These are phyloP conservation scores for Juncus effusus DNA, from an alignment of 176 grass and related monocot genomes.

Conservation along the genomic window DNA sequence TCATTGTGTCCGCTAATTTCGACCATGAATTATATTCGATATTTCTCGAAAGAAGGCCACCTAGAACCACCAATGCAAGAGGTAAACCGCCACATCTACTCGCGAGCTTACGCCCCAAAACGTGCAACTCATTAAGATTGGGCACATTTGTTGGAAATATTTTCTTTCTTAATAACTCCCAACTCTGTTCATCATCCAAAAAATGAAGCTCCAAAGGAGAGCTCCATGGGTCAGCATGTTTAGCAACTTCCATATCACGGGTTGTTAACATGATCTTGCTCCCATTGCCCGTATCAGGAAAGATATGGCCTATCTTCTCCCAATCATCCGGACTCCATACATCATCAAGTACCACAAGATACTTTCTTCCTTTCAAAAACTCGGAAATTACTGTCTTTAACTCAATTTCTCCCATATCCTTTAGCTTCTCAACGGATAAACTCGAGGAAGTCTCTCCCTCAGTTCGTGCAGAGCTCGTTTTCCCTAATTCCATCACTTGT, in stretches of 20 bases:
- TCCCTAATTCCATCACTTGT: constrained; percentile 12
- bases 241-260: constrained; percentile 17
- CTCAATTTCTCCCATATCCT: constrained; percentile 16
- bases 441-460: constrained; percentile 22
- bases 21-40: constrained; percentile 13
- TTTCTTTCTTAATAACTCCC: constrained; percentile 19
- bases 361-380: constrained; percentile 17
- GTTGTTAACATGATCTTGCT: constrained; percentile 27
- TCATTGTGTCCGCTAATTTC: constrained; percentile 19
- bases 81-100: constrained; percentile 19
- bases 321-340: constrained; percentile 17
- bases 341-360: constrained; percentile 26
- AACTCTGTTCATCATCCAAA: constrained; percentile 22
- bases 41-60: constrained; percentile 16
- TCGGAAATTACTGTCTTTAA: neutral
- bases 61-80: constrained; percentile 22
- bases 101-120: constrained; percentile 7
- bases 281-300: constrained; percentile 20
- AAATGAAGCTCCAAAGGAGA: constrained; percentile 13
- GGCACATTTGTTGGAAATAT: constrained; percentile 11
- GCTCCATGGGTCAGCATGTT: constrained; percentile 16
- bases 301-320: constrained; percentile 8
- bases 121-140: neutral
- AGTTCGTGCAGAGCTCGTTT: neutral
- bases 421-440: constrained; percentile 1